A percentile compares a stretch with the other conserved stretches of the same genome.
phyloP scores from a whole-genome alignment of 129 eudicot species.

The Pulicaria dysenterica region DNA sequence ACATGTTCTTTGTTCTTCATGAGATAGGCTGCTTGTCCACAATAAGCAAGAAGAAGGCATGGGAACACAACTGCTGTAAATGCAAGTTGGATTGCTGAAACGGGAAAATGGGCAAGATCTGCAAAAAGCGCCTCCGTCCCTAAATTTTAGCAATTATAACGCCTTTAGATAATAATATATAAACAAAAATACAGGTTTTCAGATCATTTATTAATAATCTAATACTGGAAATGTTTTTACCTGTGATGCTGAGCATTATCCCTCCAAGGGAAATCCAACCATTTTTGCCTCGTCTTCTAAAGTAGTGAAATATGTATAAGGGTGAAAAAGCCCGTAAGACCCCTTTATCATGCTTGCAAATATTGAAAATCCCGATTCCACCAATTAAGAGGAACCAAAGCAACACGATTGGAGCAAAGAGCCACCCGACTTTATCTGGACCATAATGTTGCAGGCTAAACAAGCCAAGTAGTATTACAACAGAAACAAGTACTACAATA shows the following conservation, averaged over 20 bases:
- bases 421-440: constrained; percentile 80
- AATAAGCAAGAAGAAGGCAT: constrained; percentile 82
- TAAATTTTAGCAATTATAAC: constrained; percentile 29
- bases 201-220: too few relatives aligned
- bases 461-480: constrained; percentile 54
- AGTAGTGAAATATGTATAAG: constrained; percentile 52
- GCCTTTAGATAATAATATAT: too few relatives aligned
- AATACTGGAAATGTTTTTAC: constrained; percentile 24
- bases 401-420: constrained; percentile 65
- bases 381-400: constrained; percentile 76
- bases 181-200: too few relatives aligned
- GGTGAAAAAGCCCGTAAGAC: constrained; percentile 70
- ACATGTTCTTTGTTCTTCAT: constrained; percentile 66
- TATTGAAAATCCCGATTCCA: constrained; percentile 67
- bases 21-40: constrained; percentile 86
- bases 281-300: constrained; percentile 51
- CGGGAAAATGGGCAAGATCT: constrained; percentile 81
- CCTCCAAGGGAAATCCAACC: constrained; percentile 81
- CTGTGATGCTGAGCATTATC: constrained; percentile 78
- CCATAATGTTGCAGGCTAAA: constrained; percentile 77
- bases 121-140: constrained; percentile 93
- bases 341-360: constrained; percentile 51
- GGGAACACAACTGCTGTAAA: constrained; percentile 80
- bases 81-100: constrained; percentile 78
- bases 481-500: constrained; percentile 73